Percentiles rank a stretch among this genome's conserved stretches.
Conservation (phyloP, 495 filamentous ascomycete species). For the Aspergillus steynii region DNA sequence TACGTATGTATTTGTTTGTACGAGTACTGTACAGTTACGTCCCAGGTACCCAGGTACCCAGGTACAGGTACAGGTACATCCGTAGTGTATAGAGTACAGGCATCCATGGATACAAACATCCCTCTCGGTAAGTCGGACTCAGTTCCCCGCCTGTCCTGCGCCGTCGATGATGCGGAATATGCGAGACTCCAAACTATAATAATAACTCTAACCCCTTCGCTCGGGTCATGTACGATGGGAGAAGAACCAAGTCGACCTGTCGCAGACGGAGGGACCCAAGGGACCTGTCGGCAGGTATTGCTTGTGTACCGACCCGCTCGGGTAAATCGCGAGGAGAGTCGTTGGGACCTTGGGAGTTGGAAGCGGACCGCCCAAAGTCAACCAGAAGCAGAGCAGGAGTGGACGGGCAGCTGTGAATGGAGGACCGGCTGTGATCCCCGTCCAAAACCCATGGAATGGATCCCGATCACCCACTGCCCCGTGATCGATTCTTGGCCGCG, state of each 20-base stretch:
- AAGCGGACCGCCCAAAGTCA: constrained; percentile 7
- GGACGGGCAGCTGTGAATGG: neutral
- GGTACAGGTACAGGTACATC: no score
- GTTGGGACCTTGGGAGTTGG: constrained; percentile 12
- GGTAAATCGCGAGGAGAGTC: neutral
- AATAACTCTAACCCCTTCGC: neutral
- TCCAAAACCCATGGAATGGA: neutral
- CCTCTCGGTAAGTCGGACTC: neutral
- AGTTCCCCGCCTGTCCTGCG: neutral
- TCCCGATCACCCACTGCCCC: constrained; percentile 4
- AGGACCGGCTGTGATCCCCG: neutral
- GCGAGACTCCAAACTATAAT: neutral
- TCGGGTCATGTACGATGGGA: neutral
- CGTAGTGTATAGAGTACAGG: no score
- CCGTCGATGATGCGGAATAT: neutral
- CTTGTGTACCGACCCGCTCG: neutral
- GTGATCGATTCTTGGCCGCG: constrained; percentile 9
- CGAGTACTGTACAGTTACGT: no score
- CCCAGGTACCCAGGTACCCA: no score
- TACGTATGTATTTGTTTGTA: no score
- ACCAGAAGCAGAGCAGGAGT: constrained; percentile 2
- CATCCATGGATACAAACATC: neutral
- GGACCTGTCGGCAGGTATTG: no score
- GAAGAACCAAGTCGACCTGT: neutral
- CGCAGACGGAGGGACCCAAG: no score